Conservation (phyloP, 1,284 basidiomycete species). For the Peniophora sp. region DNA sequence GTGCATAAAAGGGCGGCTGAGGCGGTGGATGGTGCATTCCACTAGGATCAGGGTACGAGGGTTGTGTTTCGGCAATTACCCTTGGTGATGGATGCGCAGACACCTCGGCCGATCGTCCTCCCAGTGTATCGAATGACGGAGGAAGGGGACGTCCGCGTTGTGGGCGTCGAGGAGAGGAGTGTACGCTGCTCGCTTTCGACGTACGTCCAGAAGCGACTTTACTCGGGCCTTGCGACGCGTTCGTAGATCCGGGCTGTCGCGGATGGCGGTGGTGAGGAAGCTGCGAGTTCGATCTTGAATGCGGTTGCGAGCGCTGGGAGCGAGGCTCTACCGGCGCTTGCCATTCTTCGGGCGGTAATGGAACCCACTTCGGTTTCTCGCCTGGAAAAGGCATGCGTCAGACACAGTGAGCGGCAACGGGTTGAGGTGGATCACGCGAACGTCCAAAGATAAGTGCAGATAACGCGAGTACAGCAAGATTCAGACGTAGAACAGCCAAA, state of each 20-base stretch:
- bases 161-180: conserved; percentile 31
- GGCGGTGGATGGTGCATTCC: conserved; percentile 9
- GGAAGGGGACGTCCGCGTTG: conserved; percentile 10
- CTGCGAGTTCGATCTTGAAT: conserved; percentile 8
- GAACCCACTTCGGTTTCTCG: conserved; percentile 55
- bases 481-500: too few species aligned
- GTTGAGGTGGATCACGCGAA: too few species aligned
- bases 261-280: conserved; percentile 7
- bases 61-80: conserved; percentile 5
- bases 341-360: conserved; percentile 46
- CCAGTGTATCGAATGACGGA: background rate
- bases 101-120: background rate
- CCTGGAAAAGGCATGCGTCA: too few species aligned
- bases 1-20: conserved; percentile 7
- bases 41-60: conserved; percentile 8
- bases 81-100: conserved; percentile 7
- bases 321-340: conserved; percentile 39
- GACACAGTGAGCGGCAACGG: too few species aligned
- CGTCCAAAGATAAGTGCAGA: too few species aligned
- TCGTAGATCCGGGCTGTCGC: conserved; percentile 15
- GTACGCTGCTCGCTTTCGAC: conserved; percentile 32
- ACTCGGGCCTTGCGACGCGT: conserved; percentile 25
- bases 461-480: too few species aligned
- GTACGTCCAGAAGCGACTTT: conserved; percentile 21
- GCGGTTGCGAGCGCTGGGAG: conserved; percentile 16